These are phyloP conservation scores for Zymoseptoria tritici DNA, from an alignment of 2,329 filamentous ascomycete species.

Conservation along the genomic window DNA sequence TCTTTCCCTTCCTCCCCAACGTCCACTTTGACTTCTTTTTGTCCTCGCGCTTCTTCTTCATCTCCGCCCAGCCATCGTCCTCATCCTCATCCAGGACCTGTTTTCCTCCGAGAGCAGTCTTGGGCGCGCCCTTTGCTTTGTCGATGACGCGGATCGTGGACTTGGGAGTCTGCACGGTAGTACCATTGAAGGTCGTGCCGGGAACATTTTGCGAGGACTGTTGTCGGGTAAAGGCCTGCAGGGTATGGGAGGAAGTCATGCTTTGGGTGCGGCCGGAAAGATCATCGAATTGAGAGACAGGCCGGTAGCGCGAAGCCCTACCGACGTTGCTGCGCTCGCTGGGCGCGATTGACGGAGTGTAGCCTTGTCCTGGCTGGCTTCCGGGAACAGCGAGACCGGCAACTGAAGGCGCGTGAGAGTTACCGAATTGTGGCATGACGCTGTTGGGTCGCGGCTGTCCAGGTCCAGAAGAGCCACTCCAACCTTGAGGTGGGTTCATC, in stretches of 20 bases:
- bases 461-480: conserved; percentile 17
- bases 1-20: conserved; percentile 19
- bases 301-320: conserved; percentile 80
- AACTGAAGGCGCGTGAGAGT: conserved; percentile 29
- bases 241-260: conserved; percentile 27
- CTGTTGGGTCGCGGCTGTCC: conserved; percentile 40
- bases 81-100: conserved; percentile 24
- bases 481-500: conserved; percentile 54
- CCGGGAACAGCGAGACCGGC: conserved; percentile 33
- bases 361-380: conserved; percentile 45
- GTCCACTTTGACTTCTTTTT: conserved; percentile 27
- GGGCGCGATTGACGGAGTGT: conserved; percentile 86
- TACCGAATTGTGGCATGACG: conserved; percentile 27
- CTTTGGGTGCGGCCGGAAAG: conserved; percentile 33
- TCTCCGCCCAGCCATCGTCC: conserved; percentile 31
- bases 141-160: conserved; percentile 31
- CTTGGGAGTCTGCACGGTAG: conserved; percentile 16
- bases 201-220: conserved; percentile 15
- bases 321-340: conserved; percentile 94
- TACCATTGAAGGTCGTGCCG: conserved; percentile 15
- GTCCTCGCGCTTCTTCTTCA: conserved; percentile 29
- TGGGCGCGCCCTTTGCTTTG: conserved; percentile 30
- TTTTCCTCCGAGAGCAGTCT: conserved; percentile 6
- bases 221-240: conserved; percentile 23
- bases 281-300: conserved; percentile 51